phyloP scores from a whole-genome alignment of 371 early-diverging fungal species.

The Rhizomucor miehei region DNA sequence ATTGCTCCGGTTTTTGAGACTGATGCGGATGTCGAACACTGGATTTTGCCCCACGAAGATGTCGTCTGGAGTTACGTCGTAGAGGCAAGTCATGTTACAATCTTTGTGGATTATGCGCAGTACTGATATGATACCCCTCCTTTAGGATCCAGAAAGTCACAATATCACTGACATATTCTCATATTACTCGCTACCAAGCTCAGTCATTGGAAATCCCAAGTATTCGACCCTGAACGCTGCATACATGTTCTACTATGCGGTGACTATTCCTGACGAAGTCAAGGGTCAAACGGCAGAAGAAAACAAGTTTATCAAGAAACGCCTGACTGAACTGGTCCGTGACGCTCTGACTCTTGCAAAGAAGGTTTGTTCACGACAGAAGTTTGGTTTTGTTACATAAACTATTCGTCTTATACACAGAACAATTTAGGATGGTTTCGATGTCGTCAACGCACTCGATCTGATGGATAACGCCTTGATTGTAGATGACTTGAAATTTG shows the following conservation, averaged over 20 bases:
- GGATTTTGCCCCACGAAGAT: slow-evolving; percentile 79
- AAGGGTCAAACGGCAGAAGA: slow-evolving; percentile 34
- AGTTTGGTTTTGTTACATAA: too few species aligned
- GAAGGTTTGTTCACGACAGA: slow-evolving; percentile 33
- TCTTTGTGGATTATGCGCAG: neutral
- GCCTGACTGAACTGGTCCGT: slow-evolving; percentile 59
- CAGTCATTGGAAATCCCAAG: slow-evolving; percentile 75
- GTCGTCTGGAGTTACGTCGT: slow-evolving; percentile 94
- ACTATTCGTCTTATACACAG: neutral
- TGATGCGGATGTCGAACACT: slow-evolving; percentile 89
- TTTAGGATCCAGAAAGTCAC: slow-evolving; percentile 55
- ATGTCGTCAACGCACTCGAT: slow-evolving; percentile 92
- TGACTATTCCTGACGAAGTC: slow-evolving; percentile 45
- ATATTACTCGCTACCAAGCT: slow-evolving; percentile 91
- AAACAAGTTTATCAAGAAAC: slow-evolving; percentile 39
- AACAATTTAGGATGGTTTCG: slow-evolving; percentile 67
- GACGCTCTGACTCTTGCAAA: slow-evolving; percentile 82
- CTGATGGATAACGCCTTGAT: slow-evolving; percentile 80
- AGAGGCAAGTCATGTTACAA: slow-evolving; percentile 50
- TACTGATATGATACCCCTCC: too few species aligned
- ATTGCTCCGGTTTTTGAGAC: slow-evolving; percentile 72
- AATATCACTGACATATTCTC: slow-evolving; percentile 85
- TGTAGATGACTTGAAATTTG: slow-evolving; percentile 84
- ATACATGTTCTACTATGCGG: slow-evolving; percentile 93
- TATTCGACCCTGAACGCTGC: slow-evolving; percentile 85